Evolutionary conservation across 208 protist species (phyloP).

Genomic region (Herpetomonas tarakana): DNA sequence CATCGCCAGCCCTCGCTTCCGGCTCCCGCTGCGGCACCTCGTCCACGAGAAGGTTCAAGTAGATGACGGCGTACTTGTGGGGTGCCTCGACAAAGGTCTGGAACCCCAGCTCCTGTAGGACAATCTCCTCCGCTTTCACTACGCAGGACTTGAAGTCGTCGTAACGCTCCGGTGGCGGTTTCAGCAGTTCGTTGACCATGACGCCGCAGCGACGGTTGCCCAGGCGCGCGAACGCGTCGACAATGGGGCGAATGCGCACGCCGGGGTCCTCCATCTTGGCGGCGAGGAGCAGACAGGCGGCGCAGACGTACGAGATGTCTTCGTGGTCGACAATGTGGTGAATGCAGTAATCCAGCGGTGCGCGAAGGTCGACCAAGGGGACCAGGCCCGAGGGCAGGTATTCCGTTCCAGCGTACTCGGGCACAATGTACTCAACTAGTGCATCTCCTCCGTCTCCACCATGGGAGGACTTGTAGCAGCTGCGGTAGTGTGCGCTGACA

Average conservation of each 20-base stretch:
- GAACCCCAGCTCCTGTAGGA: constrained; percentile 78
- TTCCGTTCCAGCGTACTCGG: constrained; percentile 36
- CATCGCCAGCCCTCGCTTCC: too few species aligned
- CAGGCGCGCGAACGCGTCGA: constrained; percentile 60
- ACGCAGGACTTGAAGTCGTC: constrained; percentile 74
- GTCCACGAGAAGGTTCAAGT: constrained; percentile 57
- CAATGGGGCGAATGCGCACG: constrained; percentile 49
- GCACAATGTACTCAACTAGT: constrained; percentile 60
- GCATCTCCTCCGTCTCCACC: too few species aligned
- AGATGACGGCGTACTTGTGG: constrained; percentile 72
- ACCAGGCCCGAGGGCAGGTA: constrained; percentile 38
- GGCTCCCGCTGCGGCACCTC: neutral
- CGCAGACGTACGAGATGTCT: constrained; percentile 64
- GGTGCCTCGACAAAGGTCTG: constrained; percentile 79
- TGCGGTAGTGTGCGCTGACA: constrained; percentile 34
- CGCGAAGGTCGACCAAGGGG: constrained; percentile 58
- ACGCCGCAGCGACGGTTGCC: constrained; percentile 34
- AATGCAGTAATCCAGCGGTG: constrained; percentile 78
- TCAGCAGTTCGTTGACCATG: constrained; percentile 20
- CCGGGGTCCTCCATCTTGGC: constrained; percentile 70
- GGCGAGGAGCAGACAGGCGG: constrained; percentile 78
- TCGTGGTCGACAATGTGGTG: constrained; percentile 54
- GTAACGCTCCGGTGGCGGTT: constrained; percentile 21
- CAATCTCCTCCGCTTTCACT: constrained; percentile 60
- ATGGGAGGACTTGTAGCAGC: constrained; percentile 38